Evolutionary conservation across 768 basidiomycete genomes (phyloP).

Genomic region (Tricholoma saponaceum): DNA sequence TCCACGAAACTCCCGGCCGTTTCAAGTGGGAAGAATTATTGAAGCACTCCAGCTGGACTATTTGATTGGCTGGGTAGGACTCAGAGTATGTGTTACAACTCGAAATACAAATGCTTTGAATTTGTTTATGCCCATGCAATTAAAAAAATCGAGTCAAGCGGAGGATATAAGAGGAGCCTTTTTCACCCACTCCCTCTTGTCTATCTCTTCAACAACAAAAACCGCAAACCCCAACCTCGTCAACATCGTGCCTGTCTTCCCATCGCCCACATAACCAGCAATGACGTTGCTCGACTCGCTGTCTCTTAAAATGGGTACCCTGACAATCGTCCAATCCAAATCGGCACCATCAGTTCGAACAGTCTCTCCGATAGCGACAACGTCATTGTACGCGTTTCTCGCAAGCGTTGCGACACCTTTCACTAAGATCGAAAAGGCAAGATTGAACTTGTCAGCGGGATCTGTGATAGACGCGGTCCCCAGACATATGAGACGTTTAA

Average conservation of each 20-base stretch:
- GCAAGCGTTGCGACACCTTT: slow-evolving; percentile 39
- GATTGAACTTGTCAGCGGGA: slow-evolving; percentile 51
- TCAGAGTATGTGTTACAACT: neutral
- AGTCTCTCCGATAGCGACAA: slow-evolving; percentile 58
- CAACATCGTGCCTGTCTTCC: slow-evolving; percentile 43
- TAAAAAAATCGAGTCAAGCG: neutral
- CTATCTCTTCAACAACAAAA: slow-evolving; percentile 57
- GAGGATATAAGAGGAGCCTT: slow-evolving; percentile 41
- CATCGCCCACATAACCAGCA: slow-evolving; percentile 69
- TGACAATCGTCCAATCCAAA: slow-evolving; percentile 65
- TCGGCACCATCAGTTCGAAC: slow-evolving; percentile 45
- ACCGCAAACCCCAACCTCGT: slow-evolving; percentile 56
- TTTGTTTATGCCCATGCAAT: neutral
- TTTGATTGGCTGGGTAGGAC: slow-evolving; percentile 9
- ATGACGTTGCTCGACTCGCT: slow-evolving; percentile 39
- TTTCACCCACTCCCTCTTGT: slow-evolving; percentile 55
- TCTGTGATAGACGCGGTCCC: slow-evolving; percentile 67
- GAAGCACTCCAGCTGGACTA: slow-evolving; percentile 37
- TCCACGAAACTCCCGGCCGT: slow-evolving; percentile 73
- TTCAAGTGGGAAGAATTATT: slow-evolving; percentile 85
- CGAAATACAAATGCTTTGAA: neutral
- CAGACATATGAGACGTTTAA: slow-evolving; percentile 61
- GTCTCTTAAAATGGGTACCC: slow-evolving; percentile 62
- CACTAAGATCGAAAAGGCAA: slow-evolving; percentile 41
- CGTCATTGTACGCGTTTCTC: slow-evolving; percentile 59